These are phyloP conservation scores for Penicillium brasilianum DNA, from an alignment of 2,329 filamentous ascomycete species.

Conservation along the genomic window DNA sequence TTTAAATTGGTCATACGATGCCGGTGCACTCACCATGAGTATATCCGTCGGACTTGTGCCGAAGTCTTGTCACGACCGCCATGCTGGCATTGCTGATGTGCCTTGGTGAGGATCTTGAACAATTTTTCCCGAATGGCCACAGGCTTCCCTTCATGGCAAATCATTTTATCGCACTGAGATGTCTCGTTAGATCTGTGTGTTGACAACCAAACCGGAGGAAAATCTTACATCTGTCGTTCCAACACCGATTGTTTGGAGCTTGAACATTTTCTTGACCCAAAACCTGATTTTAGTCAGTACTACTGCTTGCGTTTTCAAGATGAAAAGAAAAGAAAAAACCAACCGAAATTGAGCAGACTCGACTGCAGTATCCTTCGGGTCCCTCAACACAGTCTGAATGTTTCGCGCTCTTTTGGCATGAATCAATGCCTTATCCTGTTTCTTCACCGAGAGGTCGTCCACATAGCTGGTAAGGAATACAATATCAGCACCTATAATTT, in stretches of 20 bases:
- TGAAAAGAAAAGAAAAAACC: not conserved
- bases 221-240: conserved; percentile 45
- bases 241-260: conserved; percentile 48
- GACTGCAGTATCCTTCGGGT: conserved; percentile 56
- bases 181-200: conserved; percentile 5
- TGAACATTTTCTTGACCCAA: conserved; percentile 61
- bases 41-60: conserved; percentile 55
- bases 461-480: conserved; percentile 48
- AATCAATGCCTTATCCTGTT: conserved; percentile 59
- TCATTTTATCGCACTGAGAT: conserved; percentile 47
- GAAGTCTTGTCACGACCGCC: conserved; percentile 60
- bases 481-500: not conserved
- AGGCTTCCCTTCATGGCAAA: conserved; percentile 58
- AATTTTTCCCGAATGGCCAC: conserved; percentile 58
- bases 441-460: conserved; percentile 55
- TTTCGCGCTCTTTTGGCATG: conserved; percentile 54
- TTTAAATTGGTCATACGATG: not conserved
- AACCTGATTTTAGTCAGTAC: conserved; percentile 43
- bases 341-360: conserved; percentile 59
- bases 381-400: conserved; percentile 53
- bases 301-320: not conserved
- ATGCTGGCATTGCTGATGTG: conserved; percentile 57
- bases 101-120: conserved; percentile 57
- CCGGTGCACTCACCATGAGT: conserved; percentile 52
- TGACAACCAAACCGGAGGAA: not conserved